Evolutionary conservation across 139 green algal species (phyloP).

Genomic region (Chlorella sorokiniana): DNA sequence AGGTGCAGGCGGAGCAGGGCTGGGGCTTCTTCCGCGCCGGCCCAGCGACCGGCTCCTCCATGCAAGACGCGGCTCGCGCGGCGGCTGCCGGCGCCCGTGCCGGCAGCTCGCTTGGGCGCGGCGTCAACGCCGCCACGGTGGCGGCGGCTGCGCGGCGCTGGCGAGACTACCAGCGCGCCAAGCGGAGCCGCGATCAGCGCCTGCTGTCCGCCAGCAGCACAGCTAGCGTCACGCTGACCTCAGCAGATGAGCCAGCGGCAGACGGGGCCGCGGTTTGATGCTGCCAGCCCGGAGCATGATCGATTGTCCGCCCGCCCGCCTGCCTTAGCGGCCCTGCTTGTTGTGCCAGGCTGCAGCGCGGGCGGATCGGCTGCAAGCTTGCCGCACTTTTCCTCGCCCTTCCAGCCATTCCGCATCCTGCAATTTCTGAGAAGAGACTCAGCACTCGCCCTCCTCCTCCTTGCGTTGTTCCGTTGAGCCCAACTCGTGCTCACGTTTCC

Average conservation of each 20-base stretch:
- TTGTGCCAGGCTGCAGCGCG: too few relatives aligned
- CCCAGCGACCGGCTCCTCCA: background rate
- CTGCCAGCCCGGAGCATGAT: background rate
- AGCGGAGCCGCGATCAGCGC: slow-evolving; percentile 11
- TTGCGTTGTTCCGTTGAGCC: too few relatives aligned
- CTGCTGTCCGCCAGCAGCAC: slow-evolving; percentile 1
- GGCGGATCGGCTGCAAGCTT: too few relatives aligned
- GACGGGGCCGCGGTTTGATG: background rate
- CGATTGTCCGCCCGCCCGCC: too few relatives aligned
- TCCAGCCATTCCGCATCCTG: too few relatives aligned
- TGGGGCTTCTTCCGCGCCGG: background rate
- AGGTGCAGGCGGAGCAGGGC: background rate
- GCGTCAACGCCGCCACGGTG: slow-evolving; percentile 26
- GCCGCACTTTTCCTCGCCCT: too few relatives aligned
- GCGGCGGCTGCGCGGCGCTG: slow-evolving; percentile 34
- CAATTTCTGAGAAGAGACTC: too few relatives aligned
- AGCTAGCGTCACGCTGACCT: background rate
- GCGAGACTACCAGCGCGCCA: slow-evolving; percentile 44
- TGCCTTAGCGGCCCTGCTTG: too few relatives aligned
- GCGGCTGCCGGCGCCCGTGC: background rate
- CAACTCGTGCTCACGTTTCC: too few relatives aligned
- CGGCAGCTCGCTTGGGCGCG: background rate
- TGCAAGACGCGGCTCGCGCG: background rate
- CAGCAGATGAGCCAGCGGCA: too few relatives aligned
- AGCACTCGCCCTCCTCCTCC: too few relatives aligned